A percentile compares a stretch with the other conserved stretches of the same genome.
Conservation (phyloP, 2,329 filamentous ascomycete species). For the Fusarium domesticum region DNA sequence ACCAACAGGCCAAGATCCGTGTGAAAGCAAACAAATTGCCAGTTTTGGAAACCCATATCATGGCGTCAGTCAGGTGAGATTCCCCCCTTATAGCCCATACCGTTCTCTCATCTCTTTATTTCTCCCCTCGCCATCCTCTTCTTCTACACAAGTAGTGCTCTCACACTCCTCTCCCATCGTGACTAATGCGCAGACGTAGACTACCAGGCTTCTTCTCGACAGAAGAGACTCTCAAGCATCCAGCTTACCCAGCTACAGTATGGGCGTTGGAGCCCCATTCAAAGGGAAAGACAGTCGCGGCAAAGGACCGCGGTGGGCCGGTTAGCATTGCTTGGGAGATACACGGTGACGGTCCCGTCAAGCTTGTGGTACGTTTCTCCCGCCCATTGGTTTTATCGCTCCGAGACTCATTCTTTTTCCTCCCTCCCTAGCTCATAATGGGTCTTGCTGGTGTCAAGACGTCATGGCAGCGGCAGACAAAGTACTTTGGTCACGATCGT, state of each 20-base stretch:
- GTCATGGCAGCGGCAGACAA: constrained; percentile 80
- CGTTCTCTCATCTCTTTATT: background rate
- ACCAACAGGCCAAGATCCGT: too few species aligned
- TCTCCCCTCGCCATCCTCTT: background rate
- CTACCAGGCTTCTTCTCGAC: constrained; percentile 40
- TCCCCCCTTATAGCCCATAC: background rate
- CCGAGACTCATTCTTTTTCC: background rate
- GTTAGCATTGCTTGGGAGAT: constrained; percentile 76
- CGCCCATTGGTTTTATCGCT: constrained; percentile 5
- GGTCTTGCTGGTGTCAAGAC: constrained; percentile 67
- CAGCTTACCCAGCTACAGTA: constrained; percentile 62
- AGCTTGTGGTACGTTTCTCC: constrained; percentile 63
- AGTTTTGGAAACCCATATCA: background rate
- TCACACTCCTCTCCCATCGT: background rate
- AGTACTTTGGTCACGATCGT: constrained; percentile 73
- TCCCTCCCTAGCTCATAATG: constrained; percentile 51
- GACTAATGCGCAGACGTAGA: constrained; percentile 13
- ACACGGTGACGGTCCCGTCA: constrained; percentile 69
- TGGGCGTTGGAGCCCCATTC: constrained; percentile 68
- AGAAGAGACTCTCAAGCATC: constrained; percentile 60
- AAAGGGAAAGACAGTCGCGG: constrained; percentile 61
- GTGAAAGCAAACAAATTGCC: too few species aligned
- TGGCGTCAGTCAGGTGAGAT: background rate
- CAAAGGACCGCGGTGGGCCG: constrained; percentile 69
- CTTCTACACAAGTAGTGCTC: background rate